These are phyloP conservation scores for Neoarthrinium moseri DNA, from an alignment of 2,329 filamentous ascomycete species.

Conservation along the genomic window DNA sequence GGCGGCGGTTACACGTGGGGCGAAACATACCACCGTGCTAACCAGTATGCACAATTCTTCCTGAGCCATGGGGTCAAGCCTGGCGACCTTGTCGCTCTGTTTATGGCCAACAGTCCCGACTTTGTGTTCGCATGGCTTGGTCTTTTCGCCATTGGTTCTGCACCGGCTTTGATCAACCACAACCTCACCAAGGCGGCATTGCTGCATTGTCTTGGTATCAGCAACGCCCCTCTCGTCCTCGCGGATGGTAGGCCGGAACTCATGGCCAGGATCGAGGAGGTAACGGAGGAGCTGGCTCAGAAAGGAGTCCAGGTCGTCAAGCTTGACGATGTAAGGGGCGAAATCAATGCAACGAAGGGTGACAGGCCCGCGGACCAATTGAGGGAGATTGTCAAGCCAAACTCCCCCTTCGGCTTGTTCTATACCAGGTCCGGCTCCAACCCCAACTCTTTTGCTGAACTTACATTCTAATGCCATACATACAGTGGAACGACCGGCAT, in stretches of 20 bases:
- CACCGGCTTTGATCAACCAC: slow-evolving; percentile 71
- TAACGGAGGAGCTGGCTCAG: slow-evolving; percentile 48
- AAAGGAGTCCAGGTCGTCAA: slow-evolving; percentile 54
- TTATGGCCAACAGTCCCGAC: slow-evolving; percentile 66
- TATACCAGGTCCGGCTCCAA: slow-evolving; percentile 52
- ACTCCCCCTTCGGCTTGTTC: slow-evolving; percentile 62
- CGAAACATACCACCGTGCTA: slow-evolving; percentile 52
- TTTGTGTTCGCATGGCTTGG: slow-evolving; percentile 67
- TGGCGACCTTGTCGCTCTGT: slow-evolving; percentile 62
- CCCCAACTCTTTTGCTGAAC: background rate
- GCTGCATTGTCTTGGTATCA: slow-evolving; percentile 63
- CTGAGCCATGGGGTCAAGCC: slow-evolving; percentile 55
- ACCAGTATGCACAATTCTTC: slow-evolving; percentile 64
- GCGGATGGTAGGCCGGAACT: slow-evolving; percentile 57
- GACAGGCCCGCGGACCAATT: slow-evolving; percentile 54
- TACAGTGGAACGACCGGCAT: slow-evolving; percentile 70
- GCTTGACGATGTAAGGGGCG: slow-evolving; percentile 46
- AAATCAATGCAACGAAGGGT: slow-evolving; percentile 41
- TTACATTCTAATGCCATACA: background rate
- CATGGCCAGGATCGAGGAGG: slow-evolving; percentile 54
- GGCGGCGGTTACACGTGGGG: slow-evolving; percentile 58
- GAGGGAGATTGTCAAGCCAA: slow-evolving; percentile 47
- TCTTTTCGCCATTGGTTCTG: slow-evolving; percentile 63
- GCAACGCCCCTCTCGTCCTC: slow-evolving; percentile 53
- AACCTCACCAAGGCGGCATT: slow-evolving; percentile 64